A percentile compares a stretch with the other conserved stretches of the same genome.
These are phyloP conservation scores for Scedosporium minutisporum DNA, from an alignment of 2,329 filamentous ascomycete genomes.

Conservation along the genomic window DNA sequence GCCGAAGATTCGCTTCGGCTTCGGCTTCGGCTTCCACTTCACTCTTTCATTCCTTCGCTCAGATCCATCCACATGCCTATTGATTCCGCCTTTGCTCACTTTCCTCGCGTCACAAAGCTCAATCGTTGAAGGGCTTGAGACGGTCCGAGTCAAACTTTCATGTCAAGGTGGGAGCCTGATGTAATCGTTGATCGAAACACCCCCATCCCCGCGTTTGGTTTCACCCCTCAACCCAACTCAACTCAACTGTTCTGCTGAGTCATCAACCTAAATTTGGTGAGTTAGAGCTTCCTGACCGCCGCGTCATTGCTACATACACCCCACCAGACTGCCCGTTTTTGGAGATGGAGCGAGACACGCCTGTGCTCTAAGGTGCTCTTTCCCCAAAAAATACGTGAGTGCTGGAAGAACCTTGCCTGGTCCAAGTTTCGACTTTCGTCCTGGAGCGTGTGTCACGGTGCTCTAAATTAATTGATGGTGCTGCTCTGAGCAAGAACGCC, in stretches of 20 bases:
- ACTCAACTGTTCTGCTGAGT: not conserved
- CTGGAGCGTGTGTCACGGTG: no score
- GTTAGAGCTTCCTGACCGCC: constrained; percentile 1
- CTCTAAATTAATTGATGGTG: no score
- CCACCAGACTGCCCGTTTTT: not conserved
- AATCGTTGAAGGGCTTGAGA: not conserved
- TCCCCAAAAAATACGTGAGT: not conserved
- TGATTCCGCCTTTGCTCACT: constrained; percentile 2
- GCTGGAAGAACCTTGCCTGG: no score
- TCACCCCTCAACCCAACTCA: not conserved
- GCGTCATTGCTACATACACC: constrained; percentile 6
- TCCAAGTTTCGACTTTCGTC: no score
- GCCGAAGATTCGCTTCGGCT: not conserved
- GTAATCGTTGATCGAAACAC: constrained; percentile 8
- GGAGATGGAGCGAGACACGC: not conserved
- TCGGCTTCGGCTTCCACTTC: not conserved
- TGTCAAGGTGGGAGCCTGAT: constrained; percentile 4
- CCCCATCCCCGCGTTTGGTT: constrained; percentile 9
- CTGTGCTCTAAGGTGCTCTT: not conserved
- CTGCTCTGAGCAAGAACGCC: not conserved
- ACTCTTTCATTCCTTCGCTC: not conserved
- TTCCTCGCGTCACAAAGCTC: not conserved
- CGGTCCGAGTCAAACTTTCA: not conserved
- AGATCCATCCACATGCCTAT: not conserved
- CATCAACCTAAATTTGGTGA: not conserved